phyloP scores from a whole-genome alignment of 2,329 filamentous ascomycete genomes.

The Rhynchosporium graminicola region DNA sequence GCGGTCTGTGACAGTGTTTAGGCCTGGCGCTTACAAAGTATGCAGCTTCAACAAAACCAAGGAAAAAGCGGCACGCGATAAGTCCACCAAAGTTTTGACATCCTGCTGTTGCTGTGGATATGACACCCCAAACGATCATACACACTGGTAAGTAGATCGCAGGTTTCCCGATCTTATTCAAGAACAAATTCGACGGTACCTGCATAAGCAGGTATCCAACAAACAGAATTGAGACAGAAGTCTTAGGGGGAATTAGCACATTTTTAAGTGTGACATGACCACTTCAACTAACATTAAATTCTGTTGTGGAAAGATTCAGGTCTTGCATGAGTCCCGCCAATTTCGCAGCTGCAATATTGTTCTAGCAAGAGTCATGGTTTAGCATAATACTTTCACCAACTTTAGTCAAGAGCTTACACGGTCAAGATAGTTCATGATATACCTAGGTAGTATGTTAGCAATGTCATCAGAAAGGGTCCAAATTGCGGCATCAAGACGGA shows the following conservation, averaged over 20 bases:
- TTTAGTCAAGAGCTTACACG: constrained; percentile 34
- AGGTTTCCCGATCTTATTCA: constrained; percentile 52
- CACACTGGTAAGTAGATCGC: constrained; percentile 52
- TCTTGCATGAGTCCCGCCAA: constrained; percentile 52
- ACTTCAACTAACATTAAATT: constrained; percentile 44
- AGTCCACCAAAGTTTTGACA: constrained; percentile 50
- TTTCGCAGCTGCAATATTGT: constrained; percentile 58
- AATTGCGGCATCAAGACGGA: background rate
- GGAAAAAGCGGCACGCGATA: constrained; percentile 49
- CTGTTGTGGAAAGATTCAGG: constrained; percentile 43
- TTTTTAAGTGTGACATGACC: background rate
- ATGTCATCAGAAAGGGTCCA: background rate
- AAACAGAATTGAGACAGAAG: constrained; percentile 45
- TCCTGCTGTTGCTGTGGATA: constrained; percentile 51
- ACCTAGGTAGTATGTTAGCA: constrained; percentile 38
- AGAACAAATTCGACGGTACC: constrained; percentile 51
- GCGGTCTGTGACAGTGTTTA: background rate
- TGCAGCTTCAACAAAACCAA: constrained; percentile 57
- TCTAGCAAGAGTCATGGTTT: constrained; percentile 34
- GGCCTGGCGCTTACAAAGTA: constrained; percentile 48
- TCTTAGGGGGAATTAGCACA: constrained; percentile 36
- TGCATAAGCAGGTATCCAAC: constrained; percentile 45
- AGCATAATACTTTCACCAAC: constrained; percentile 27
- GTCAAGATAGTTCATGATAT: constrained; percentile 69
- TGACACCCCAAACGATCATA: constrained; percentile 52